A percentile compares a stretch with the other conserved stretches of the same genome.
Conservation (phyloP, 805 yeast genomes). For the Suhomyces faveliae region DNA sequence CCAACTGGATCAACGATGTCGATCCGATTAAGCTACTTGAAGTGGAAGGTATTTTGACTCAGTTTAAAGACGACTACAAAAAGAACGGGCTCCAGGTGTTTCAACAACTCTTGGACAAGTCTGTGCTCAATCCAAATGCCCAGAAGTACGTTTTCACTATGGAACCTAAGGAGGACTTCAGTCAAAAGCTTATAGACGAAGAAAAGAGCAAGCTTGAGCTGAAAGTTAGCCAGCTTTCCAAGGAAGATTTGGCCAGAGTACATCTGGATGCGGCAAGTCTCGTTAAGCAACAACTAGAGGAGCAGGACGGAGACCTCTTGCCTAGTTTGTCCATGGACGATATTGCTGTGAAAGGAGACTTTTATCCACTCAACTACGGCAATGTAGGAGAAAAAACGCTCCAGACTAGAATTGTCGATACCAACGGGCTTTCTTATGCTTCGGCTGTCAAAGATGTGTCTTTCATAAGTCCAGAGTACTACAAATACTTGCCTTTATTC, state of each 20-base stretch:
- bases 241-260: conserved; percentile 56
- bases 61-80: conserved; percentile 62
- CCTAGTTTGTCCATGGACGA: conserved; percentile 78
- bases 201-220: conserved; percentile 59
- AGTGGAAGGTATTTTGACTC: conserved; percentile 57
- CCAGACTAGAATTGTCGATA: conserved; percentile 56
- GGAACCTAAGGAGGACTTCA: conserved; percentile 65
- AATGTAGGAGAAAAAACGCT: conserved; percentile 29
- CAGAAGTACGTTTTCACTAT: conserved; percentile 72
- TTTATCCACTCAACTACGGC: conserved; percentile 26
- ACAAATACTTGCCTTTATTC: conserved; percentile 74
- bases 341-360: conserved; percentile 58
- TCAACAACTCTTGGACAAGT: conserved; percentile 53
- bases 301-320: conserved; percentile 72
- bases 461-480: conserved; percentile 57
- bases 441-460: conserved; percentile 63
- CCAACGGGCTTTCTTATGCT: conserved; percentile 81
- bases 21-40: conserved; percentile 71
- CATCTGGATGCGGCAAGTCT: conserved; percentile 59
- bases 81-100: conserved; percentile 53
- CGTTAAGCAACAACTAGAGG: conserved; percentile 59
- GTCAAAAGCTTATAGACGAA: conserved; percentile 47
- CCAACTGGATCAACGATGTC: conserved; percentile 81
- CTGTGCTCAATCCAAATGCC: conserved; percentile 42
- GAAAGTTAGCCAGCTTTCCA: conserved; percentile 43